Evolutionary conservation across 805 yeast species (phyloP), one percentile per base, ranked within the genome.

Genomic region (Candida xiaguanensis): DNA sequence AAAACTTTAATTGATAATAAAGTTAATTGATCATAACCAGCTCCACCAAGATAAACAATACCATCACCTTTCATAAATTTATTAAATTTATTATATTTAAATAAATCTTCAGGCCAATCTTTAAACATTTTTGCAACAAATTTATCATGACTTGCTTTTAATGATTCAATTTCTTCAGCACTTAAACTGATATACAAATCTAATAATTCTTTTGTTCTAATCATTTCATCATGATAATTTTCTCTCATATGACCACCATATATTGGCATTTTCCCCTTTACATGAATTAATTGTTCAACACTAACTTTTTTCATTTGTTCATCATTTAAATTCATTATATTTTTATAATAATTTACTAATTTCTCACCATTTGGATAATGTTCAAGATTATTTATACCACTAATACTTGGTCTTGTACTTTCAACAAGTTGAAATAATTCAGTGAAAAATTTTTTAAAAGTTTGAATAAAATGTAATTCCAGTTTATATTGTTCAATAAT

Each of bases 31-130:
- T 62, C 57, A 44, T 59, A 65, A 28, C 45, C 50, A 26, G 53
- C 68, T 14, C 71, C 71, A 8, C 68, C 71, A 29, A 61, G 51
- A 45, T 58, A 59, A n/a, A 65, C 67, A 17, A 65, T 65, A 4
- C 72, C 72, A 40, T 61, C 61, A 12, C 72, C 71, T 40, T 51
- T 45, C 61, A 63, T 56, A 38, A 57, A 62, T 11, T 47, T 43
- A 36, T 55, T 56, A 38, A 42, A 54, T 38, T 46, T 46, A 29
- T 53, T 53, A 27, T 15, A 39, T n/a, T 49, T 39, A 26, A 47
- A 29, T 11, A 63, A 43, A 4, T 49, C 50, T 13, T 41, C 34
- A 5, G 65, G 65, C 38, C 52, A 49, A 1, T 44, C 43, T 6
- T 29, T n/a, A 14, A 56, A 52, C 56, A 61, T 55, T 11, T 32